phyloP scores from a whole-genome alignment of 805 yeast species.

The Saccharomyces mikatae region DNA sequence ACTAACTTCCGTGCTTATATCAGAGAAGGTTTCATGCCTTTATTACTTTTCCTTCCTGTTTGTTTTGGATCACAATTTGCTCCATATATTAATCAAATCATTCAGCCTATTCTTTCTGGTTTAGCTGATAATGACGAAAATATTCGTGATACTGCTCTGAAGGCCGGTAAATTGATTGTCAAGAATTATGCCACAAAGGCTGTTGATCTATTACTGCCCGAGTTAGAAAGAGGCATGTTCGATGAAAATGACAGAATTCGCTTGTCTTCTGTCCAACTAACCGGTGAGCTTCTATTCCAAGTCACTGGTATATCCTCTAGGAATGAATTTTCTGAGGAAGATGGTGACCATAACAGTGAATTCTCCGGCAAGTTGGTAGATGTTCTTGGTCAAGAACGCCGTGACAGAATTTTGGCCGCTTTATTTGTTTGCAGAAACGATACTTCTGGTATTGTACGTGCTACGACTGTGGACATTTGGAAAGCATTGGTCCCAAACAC shows the following conservation, averaged over 20 bases:
- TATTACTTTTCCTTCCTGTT: slow-evolving; percentile 82
- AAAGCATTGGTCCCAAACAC: slow-evolving; percentile 93
- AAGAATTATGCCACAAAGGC: slow-evolving; percentile 87
- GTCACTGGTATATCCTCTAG: slow-evolving; percentile 83
- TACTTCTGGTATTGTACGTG: slow-evolving; percentile 76
- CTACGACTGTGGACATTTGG: slow-evolving; percentile 91
- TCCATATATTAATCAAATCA: slow-evolving; percentile 75
- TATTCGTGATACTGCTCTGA: slow-evolving; percentile 79
- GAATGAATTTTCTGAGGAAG: slow-evolving; percentile 49
- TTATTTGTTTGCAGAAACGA: slow-evolving; percentile 92
- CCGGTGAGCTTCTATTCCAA: slow-evolving; percentile 91
- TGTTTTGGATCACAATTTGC: slow-evolving; percentile 89
- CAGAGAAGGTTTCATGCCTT: slow-evolving; percentile 88
- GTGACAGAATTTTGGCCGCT: slow-evolving; percentile 79
- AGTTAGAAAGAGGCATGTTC: slow-evolving; percentile 80
- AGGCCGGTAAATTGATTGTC: slow-evolving; percentile 88
- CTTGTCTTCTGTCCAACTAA: slow-evolving; percentile 85
- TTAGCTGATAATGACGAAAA: slow-evolving; percentile 84
- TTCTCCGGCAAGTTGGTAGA: slow-evolving; percentile 61
- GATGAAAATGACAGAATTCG: slow-evolving; percentile 81
- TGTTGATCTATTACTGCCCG: slow-evolving; percentile 87
- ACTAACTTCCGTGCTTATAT: slow-evolving; percentile 57
- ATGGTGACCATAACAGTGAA: slow-evolving; percentile 39
- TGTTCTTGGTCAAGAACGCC: slow-evolving; percentile 77
- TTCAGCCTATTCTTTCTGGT: slow-evolving; percentile 88